phyloP scores from a whole-genome alignment of 371 early-diverging fungal genomes.

The Syncephalastrum sp. region DNA sequence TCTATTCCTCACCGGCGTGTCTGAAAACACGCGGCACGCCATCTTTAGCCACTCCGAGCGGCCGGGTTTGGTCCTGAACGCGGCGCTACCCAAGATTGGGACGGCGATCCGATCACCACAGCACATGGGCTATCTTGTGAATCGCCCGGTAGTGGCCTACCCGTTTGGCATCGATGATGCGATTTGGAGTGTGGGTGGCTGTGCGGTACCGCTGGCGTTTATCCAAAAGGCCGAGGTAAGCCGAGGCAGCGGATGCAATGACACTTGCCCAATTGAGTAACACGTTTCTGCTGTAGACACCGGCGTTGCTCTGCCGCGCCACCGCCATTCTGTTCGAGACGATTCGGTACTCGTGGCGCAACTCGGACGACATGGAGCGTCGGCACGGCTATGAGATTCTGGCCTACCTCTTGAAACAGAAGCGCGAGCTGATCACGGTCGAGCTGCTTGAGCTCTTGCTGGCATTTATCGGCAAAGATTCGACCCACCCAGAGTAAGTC shows the following conservation, averaged over 20 bases:
- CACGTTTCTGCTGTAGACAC: slow-evolving; percentile 33
- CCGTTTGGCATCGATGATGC: slow-evolving; percentile 66
- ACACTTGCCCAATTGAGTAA: background rate
- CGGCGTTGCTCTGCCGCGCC: slow-evolving; percentile 57
- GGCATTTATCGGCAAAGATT: slow-evolving; percentile 64
- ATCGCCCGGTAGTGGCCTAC: slow-evolving; percentile 56
- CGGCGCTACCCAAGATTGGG: slow-evolving; percentile 61
- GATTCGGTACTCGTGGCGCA: slow-evolving; percentile 69
- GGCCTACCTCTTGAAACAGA: slow-evolving; percentile 64
- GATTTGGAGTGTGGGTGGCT: slow-evolving; percentile 75
- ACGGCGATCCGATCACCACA: slow-evolving; percentile 42
- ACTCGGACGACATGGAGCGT: slow-evolving; percentile 75
- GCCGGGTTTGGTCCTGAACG: slow-evolving; percentile 51
- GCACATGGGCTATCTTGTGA: slow-evolving; percentile 52
- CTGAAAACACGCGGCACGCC: slow-evolving; percentile 23
- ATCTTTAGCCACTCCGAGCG: slow-evolving; percentile 18
- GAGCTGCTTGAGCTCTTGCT: slow-evolving; percentile 63
- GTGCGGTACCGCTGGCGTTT: slow-evolving; percentile 61
- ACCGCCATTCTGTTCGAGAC: slow-evolving; percentile 61
- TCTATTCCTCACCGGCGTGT: slow-evolving; percentile 36
- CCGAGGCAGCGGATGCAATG: background rate
- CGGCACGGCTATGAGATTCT: slow-evolving; percentile 73
- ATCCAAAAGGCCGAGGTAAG: slow-evolving; percentile 64
- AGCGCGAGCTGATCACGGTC: slow-evolving; percentile 57
- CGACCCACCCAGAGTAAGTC: slow-evolving; percentile 53